phyloP scores from a whole-genome alignment of 1,284 basidiomycete genomes.

The Flammula alnicola region DNA sequence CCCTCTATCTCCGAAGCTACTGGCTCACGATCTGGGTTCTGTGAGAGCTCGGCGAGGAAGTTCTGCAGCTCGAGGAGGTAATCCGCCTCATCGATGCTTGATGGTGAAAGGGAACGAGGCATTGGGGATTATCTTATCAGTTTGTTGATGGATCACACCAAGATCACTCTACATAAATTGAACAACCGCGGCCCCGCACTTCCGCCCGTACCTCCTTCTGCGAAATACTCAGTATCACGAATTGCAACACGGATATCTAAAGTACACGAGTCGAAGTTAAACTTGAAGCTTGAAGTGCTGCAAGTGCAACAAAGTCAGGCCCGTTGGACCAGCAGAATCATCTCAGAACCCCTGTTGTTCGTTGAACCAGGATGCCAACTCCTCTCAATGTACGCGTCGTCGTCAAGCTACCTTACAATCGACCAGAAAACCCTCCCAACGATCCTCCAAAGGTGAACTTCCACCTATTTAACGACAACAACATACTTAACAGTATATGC shows the following conservation, averaged over 20 bases:
- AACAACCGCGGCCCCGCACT: no score
- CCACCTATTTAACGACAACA: slow-evolving; percentile 9
- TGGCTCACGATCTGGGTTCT: slow-evolving; percentile 54
- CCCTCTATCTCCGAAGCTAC: slow-evolving; percentile 74
- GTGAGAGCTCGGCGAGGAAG: slow-evolving; percentile 51
- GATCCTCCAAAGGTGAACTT: slow-evolving; percentile 69
- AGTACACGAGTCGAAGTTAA: no score
- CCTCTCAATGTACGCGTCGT: slow-evolving; percentile 62
- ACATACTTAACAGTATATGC: slow-evolving; percentile 6
- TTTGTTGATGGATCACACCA: no score
- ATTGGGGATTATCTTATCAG: slow-evolving; percentile 26
- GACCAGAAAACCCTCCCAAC: slow-evolving; percentile 64
- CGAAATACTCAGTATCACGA: no score
- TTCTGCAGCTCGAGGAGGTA: slow-evolving; percentile 42
- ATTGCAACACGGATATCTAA: no score
- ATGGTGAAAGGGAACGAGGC: slow-evolving; percentile 27
- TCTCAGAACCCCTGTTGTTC: not conserved
- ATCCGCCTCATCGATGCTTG: slow-evolving; percentile 29
- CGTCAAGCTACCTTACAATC: slow-evolving; percentile 74
- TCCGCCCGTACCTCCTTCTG: no score
- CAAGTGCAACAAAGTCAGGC: no score
- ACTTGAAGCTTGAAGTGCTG: no score
- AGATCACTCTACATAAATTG: no score
- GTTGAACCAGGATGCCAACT: slow-evolving; percentile 14
- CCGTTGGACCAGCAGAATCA: no score